Evolutionary conservation across 2,329 filamentous ascomycete species (phyloP), one percentile per base, ranked within the genome.

Genomic region (Aspergillus tamarii): DNA sequence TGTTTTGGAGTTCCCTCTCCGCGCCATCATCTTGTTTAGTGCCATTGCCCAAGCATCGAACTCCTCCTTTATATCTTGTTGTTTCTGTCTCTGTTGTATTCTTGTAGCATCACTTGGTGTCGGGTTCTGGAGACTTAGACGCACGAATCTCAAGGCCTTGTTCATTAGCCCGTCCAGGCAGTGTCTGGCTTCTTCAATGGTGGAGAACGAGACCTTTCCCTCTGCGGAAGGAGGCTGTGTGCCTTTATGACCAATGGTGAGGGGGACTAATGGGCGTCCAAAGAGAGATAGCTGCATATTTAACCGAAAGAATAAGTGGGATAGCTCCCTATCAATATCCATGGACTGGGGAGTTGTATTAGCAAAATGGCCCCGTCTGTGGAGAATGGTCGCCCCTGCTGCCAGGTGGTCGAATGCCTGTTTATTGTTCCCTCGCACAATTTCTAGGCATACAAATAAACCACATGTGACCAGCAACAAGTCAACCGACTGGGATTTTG

Each of bases 391-490:
- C 10, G 72, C 45, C 0, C 71, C 69, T 0, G 65, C 66, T 30
- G 70, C 57, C 2, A 72, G 60, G 50, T 73, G 71, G 30, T 71
- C 63, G 5, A 72, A 57, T 2, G 70, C 69, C 23, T 65, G 64
- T 10, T 43, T 26, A 8, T 59, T 48, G 36, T 72, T 70, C 2
- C 57, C 61, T 11, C 61, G 53, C 4, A 73, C 62, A 30, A 72
- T 70, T 46, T 72, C 71, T 2, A 73, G 36, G 48, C 66, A 69
- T 6, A 71, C 43, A 57, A 73, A 72, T 7, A 73, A 53, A 11
- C 68, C 67, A 19, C 71, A 72, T 3, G 64, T 63, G 7, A 70
- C 63, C 14, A 73, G 61, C 3, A 63, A 63, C 19, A 68, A 45
- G 21, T 71, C 54, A 12, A 26, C 46, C 45, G 46, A 50, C 16